These are phyloP conservation scores for Acephala macrosclerotiorum DNA, from an alignment of 2,329 filamentous ascomycete genomes.

Conservation along the genomic window DNA sequence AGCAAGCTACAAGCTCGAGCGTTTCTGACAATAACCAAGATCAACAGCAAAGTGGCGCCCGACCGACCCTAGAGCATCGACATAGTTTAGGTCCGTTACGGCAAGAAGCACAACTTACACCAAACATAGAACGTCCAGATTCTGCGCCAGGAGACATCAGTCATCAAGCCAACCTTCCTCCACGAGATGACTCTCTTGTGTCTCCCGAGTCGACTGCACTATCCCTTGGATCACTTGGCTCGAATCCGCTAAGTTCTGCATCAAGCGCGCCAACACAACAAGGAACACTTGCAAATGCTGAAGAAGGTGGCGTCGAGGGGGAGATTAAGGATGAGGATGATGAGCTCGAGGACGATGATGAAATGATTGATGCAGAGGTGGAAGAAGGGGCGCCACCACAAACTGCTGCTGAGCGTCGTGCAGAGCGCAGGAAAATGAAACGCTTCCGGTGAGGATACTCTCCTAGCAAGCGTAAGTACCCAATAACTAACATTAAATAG, in stretches of 20 bases:
- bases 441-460: constrained; percentile 70
- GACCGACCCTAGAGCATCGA: constrained; percentile 42
- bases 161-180: constrained; percentile 41
- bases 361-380: constrained; percentile 56
- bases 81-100: constrained; percentile 40
- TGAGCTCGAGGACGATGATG: constrained; percentile 59
- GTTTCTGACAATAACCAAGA: constrained; percentile 32
- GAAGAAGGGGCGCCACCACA: constrained; percentile 54
- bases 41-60: constrained; percentile 30
- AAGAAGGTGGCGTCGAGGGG: constrained; percentile 52
- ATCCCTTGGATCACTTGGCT: constrained; percentile 46
- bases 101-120: constrained; percentile 35
- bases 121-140: constrained; percentile 41
- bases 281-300: constrained; percentile 50
- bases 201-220: constrained; percentile 50
- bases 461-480: not conserved
- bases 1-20: constrained; percentile 38
- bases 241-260: constrained; percentile 51
- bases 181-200: constrained; percentile 50
- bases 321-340: constrained; percentile 44
- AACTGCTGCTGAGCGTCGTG: constrained; percentile 63
- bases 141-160: constrained; percentile 41
- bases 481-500: constrained; percentile 58
- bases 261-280: constrained; percentile 49
- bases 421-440: constrained; percentile 74